A percentile compares a stretch with the other conserved stretches of the same genome.
phyloP scores from a whole-genome alignment of 2,329 filamentous ascomycete genomes.

The Talaromyces islandicus region DNA sequence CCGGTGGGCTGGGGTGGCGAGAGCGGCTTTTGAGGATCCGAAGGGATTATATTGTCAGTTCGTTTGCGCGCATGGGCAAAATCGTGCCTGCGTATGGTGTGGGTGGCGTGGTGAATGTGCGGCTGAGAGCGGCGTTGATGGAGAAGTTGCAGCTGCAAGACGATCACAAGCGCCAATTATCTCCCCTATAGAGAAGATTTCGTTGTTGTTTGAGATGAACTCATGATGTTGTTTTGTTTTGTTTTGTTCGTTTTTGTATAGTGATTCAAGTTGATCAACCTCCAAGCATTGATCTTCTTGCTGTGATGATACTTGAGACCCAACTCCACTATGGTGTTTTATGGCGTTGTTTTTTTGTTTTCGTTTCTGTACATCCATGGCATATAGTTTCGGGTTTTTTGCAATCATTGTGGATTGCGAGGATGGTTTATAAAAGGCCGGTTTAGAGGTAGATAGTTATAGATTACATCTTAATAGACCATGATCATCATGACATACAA shows the following conservation, averaged over 20 bases:
- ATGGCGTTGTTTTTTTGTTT: background rate
- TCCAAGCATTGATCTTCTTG: background rate
- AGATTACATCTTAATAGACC: background rate
- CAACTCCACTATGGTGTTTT: background rate
- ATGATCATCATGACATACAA: background rate
- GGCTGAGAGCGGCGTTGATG: constrained; percentile 65
- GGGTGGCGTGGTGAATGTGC: constrained; percentile 77
- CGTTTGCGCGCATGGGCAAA: constrained; percentile 68
- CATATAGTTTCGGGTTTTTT: background rate
- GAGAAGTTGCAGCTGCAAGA: constrained; percentile 42
- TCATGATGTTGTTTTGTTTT: background rate
- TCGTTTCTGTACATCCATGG: background rate
- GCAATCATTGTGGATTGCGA: background rate
- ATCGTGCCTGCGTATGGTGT: constrained; percentile 87
- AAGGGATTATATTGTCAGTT: constrained; percentile 69
- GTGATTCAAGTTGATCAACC: background rate
- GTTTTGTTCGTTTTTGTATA: background rate
- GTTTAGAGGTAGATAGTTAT: background rate
- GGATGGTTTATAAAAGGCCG: background rate
- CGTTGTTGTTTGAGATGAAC: background rate
- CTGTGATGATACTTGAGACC: background rate
- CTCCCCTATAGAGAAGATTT: background rate
- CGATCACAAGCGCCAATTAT: background rate
- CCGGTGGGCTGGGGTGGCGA: constrained; percentile 40
- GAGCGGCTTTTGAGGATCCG: constrained; percentile 65